Conservation (phyloP, 2,329 filamentous ascomycete genomes). For the Aureobasidium melanogenum region DNA sequence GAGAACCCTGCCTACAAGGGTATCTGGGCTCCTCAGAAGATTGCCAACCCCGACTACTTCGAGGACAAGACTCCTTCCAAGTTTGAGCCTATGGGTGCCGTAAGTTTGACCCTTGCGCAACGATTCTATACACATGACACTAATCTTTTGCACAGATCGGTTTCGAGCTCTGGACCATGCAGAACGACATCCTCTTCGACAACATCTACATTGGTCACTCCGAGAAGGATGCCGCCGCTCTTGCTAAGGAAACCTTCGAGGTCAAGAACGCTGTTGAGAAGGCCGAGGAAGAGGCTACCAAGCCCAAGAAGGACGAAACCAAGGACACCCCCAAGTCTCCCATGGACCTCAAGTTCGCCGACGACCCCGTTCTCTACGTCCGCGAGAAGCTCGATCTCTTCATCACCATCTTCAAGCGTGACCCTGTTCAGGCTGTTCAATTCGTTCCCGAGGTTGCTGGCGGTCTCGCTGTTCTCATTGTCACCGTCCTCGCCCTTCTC, state of each 20-base stretch:
- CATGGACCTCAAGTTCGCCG: conserved; percentile 74
- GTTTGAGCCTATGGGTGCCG: conserved; percentile 96
- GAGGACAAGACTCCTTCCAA: conserved; percentile 96
- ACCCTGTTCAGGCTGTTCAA: conserved; percentile 76
- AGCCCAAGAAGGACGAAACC: conserved; percentile 59
- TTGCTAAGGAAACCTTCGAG: conserved; percentile 83
- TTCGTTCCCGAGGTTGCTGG: conserved; percentile 87
- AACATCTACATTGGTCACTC: conserved; percentile 99
- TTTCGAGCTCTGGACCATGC: conserved; percentile 99
- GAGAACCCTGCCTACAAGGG: conserved; percentile 99
- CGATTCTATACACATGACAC: neutral
- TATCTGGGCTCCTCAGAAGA: conserved; percentile 87
- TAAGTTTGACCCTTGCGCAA: conserved; percentile 43
- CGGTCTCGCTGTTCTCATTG: conserved; percentile 60
- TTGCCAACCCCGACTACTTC: conserved; percentile 90
- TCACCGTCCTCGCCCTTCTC: conserved; percentile 63
- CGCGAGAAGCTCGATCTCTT: conserved; percentile 93
- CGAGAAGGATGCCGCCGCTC: conserved; percentile 78
- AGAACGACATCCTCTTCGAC: conserved; percentile 96
- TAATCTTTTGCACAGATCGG: conserved; percentile 57
- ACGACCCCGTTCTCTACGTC: conserved; percentile 80
- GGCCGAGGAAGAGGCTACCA: conserved; percentile 68
- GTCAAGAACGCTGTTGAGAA: conserved; percentile 79
- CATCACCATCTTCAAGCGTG: conserved; percentile 69
- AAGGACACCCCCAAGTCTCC: conserved; percentile 58